Conservation (phyloP, 2,329 filamentous ascomycete genomes). For the Aspergillus sclerotialis region DNA sequence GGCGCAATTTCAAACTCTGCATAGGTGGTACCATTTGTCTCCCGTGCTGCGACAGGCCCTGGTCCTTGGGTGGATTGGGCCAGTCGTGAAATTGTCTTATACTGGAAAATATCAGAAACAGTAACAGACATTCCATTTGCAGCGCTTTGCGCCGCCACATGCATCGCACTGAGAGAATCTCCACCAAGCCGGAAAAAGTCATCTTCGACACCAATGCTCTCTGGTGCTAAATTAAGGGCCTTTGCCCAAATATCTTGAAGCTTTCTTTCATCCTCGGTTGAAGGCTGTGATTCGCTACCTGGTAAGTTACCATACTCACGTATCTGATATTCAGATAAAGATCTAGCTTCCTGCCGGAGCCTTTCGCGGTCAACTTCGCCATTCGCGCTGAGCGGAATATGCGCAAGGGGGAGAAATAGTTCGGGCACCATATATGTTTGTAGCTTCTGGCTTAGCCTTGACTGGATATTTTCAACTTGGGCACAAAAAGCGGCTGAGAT, state of each 20-base stretch:
- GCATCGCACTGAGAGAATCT: conserved; percentile 12
- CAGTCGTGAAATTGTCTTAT: conserved; percentile 16
- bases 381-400: background rate
- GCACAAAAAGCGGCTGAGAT: background rate
- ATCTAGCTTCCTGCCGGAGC: background rate
- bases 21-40: background rate
- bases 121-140: conserved; percentile 29
- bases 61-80: background rate
- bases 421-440: conserved; percentile 16
- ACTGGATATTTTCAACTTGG: background rate
- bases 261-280: background rate
- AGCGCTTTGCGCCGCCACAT: conserved; percentile 35
- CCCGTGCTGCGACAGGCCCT: background rate
- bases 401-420: conserved; percentile 8
- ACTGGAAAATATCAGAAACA: conserved; percentile 38
- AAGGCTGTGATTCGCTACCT: background rate
- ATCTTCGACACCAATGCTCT: conserved; percentile 3
- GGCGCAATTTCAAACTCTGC: background rate
- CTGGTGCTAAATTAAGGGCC: conserved; percentile 1
- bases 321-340: background rate
- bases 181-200: conserved; percentile 8
- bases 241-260: conserved; percentile 1
- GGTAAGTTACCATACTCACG: background rate
- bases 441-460: background rate
- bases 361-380: background rate